Conservation (phyloP, 1,284 basidiomycete species). For the Tilletia horrida region DNA sequence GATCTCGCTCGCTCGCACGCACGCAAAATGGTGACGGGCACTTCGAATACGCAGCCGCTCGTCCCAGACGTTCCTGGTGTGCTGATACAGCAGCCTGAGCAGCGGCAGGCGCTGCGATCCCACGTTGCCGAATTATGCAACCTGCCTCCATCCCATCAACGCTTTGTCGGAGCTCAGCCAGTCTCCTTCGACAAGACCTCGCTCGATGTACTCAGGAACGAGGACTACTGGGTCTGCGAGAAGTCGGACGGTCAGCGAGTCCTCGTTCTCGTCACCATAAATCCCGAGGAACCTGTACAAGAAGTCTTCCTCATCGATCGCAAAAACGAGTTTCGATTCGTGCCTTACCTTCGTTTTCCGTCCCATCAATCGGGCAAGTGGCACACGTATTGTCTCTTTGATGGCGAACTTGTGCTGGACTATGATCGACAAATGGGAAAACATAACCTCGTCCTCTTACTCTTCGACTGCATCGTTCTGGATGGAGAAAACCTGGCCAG, state of each 20-base stretch:
- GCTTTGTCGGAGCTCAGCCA: conserved; percentile 48
- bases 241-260: conserved; percentile 98
- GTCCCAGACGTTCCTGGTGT: conserved; percentile 33
- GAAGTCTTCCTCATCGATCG: conserved; percentile 83
- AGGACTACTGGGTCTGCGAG: conserved; percentile 91
- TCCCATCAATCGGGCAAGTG: background rate
- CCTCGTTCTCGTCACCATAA: conserved; percentile 72
- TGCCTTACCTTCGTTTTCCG: conserved; percentile 79
- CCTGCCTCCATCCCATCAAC: conserved; percentile 23
- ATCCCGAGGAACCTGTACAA: conserved; percentile 62
- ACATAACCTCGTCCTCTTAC: conserved; percentile 63
- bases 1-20: too few species aligned
- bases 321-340: conserved; percentile 73
- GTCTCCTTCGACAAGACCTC: conserved; percentile 42
- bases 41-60: background rate
- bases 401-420: conserved; percentile 93
- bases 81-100: conserved; percentile 27
- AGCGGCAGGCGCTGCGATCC: conserved; percentile 29
- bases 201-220: conserved; percentile 31
- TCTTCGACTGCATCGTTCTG: conserved; percentile 89
- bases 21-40: background rate
- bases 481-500: conserved; percentile 82
- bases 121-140: conserved; percentile 34
- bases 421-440: conserved; percentile 60
- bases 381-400: conserved; percentile 73